phyloP scores from a whole-genome alignment of 2,329 filamentous ascomycete genomes.

The Amylocarpus encephaloides region DNA sequence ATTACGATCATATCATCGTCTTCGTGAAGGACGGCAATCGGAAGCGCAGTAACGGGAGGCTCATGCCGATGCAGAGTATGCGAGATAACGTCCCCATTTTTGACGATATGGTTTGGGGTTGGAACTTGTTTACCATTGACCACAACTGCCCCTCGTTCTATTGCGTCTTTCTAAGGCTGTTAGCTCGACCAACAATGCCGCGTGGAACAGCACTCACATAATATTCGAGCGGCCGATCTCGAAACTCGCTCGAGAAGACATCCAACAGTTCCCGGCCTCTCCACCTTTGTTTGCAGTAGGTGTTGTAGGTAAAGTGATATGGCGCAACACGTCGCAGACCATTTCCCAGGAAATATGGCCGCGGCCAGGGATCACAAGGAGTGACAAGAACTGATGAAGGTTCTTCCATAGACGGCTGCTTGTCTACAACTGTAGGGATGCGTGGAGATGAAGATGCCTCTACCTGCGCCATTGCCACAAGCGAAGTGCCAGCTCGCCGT shows the following conservation, averaged over 20 bases:
- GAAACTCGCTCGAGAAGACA: slow-evolving; percentile 86
- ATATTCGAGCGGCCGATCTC: slow-evolving; percentile 79
- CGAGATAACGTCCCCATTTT: slow-evolving; percentile 85
- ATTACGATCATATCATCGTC: slow-evolving; percentile 92
- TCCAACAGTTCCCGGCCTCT: slow-evolving; percentile 73
- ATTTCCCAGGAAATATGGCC: slow-evolving; percentile 76
- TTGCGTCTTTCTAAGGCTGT: slow-evolving; percentile 57
- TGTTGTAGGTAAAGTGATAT: slow-evolving; percentile 93
- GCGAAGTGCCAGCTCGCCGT: background rate
- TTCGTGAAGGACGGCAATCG: slow-evolving; percentile 80
- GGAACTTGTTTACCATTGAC: slow-evolving; percentile 70
- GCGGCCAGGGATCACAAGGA: slow-evolving; percentile 49
- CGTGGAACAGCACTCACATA: slow-evolving; percentile 48
- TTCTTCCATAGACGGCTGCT: slow-evolving; percentile 33
- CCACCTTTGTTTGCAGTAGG: slow-evolving; percentile 92
- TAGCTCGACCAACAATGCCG: slow-evolving; percentile 14
- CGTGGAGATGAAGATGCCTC: background rate
- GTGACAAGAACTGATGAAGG: slow-evolving; percentile 45
- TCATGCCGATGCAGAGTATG: slow-evolving; percentile 95
- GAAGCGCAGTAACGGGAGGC: slow-evolving; percentile 77
- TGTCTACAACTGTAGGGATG: slow-evolving; percentile 17
- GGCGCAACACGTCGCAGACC: slow-evolving; percentile 77
- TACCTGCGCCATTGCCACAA: background rate
- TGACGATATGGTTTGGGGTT: slow-evolving; percentile 61
- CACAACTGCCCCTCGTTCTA: slow-evolving; percentile 70